Conservation (phyloP, 495 filamentous ascomycete species). For the Xylaria intraflava region DNA sequence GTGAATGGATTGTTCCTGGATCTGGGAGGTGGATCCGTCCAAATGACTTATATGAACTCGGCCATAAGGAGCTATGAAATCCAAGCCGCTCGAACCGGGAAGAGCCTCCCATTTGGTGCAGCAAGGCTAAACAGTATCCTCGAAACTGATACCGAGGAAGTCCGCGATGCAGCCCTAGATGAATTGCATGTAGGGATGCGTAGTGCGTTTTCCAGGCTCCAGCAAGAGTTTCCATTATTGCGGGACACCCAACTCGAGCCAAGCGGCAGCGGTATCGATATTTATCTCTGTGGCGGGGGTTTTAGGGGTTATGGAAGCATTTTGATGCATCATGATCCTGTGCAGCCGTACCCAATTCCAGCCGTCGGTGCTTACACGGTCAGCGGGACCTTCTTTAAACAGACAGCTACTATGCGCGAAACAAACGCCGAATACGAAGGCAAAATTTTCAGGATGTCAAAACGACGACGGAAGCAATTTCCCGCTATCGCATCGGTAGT, state of each 20-base stretch:
- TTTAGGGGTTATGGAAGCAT: constrained; percentile 89
- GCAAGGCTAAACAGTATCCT: constrained; percentile 67
- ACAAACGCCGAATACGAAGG: constrained; percentile 46
- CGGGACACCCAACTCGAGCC: constrained; percentile 42
- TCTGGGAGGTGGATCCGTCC: constrained; percentile 83
- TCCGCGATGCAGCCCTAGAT: constrained; percentile 40
- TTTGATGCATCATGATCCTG: constrained; percentile 61
- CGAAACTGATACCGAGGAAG: constrained; percentile 34
- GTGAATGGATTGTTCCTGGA: constrained; percentile 71
- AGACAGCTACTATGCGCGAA: constrained; percentile 52
- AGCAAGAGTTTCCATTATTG: constrained; percentile 43
- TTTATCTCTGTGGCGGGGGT: constrained; percentile 85
- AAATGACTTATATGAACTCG: constrained; percentile 77
- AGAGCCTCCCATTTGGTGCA: constrained; percentile 76
- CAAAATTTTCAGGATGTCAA: constrained; percentile 76
- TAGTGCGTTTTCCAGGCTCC: constrained; percentile 57
- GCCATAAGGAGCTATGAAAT: constrained; percentile 36
- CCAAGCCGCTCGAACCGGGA: constrained; percentile 39
- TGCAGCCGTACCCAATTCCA: constrained; percentile 75
- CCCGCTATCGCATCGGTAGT: constrained; percentile 78
- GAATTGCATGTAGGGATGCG: constrained; percentile 56
- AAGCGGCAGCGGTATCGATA: constrained; percentile 52
- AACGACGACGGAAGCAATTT: constrained; percentile 71
- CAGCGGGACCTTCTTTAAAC: constrained; percentile 51
- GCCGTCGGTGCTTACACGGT: constrained; percentile 77